Conservation (phyloP, 2,329 filamentous ascomycete species). For the Achaetomium macrosporum region DNA sequence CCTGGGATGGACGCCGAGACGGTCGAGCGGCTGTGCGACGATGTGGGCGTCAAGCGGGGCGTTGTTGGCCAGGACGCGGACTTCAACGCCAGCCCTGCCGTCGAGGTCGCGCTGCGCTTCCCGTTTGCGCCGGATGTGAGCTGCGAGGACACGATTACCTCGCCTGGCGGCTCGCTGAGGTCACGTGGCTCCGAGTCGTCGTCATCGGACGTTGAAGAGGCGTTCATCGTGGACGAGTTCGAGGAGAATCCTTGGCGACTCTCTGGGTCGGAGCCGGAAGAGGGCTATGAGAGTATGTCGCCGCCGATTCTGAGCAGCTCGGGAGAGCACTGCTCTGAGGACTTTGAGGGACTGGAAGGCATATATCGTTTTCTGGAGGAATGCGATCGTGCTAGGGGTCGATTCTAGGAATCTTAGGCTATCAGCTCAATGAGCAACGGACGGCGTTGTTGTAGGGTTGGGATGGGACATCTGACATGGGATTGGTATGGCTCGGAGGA, state of each 20-base stretch:
- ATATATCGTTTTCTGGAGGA: slow-evolving; percentile 55
- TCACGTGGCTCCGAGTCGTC: slow-evolving; percentile 34
- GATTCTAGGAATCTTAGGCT: slow-evolving; percentile 7
- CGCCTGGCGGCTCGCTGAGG: slow-evolving; percentile 43
- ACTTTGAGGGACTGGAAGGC: slow-evolving; percentile 51
- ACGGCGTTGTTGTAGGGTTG: slow-evolving; percentile 2
- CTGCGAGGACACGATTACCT: slow-evolving; percentile 34
- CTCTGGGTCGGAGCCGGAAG: slow-evolving; percentile 34
- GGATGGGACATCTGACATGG: not conserved
- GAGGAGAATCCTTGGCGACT: slow-evolving; percentile 44
- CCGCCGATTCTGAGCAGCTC: slow-evolving; percentile 37
- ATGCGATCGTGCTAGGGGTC: slow-evolving; percentile 39
- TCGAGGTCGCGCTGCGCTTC: slow-evolving; percentile 71
- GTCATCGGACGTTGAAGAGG: slow-evolving; percentile 34
- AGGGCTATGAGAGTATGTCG: slow-evolving; percentile 48
- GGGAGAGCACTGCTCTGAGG: slow-evolving; percentile 40
- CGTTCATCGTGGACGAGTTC: slow-evolving; percentile 36
- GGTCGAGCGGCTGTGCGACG: slow-evolving; percentile 77
- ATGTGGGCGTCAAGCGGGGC: slow-evolving; percentile 78
- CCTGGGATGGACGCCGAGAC: slow-evolving; percentile 82
- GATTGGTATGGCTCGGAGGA: not conserved
- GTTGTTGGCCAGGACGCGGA: slow-evolving; percentile 69
- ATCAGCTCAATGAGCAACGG: not conserved
- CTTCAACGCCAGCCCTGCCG: slow-evolving; percentile 62
- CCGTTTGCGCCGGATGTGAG: slow-evolving; percentile 66